Base-by-base conservation (phyloP, 768 basidiomycete species). In the Piloderma croceum region DNA sequence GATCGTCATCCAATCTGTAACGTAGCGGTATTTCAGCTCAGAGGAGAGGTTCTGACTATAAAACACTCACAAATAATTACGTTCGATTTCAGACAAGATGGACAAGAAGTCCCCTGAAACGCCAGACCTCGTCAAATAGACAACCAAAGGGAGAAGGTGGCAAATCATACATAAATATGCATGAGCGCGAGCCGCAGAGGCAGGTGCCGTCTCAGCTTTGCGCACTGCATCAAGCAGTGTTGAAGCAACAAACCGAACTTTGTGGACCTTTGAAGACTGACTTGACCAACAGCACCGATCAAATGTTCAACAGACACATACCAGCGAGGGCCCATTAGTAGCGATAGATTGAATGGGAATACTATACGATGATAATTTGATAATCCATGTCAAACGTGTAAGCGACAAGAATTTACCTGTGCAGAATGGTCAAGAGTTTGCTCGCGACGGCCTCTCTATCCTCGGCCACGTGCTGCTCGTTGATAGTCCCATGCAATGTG, bases 321-420 rank as follows among this genome's bases (percentile, higher is more conserved):
- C 85, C 68, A 89, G 64, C 41, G 84, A 87, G 5, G 86, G 86
- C 4, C 87, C 87, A 54, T 87, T 91, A 36, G 83, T 86, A 24
- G 90, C 90, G 51, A 93, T 91, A 23, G 88, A 89, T 60, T 91
- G 89, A 40, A 93, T 91, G 13, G 91, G 91, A 50, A 93, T 92
- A 53, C 85, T 90, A 48, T 33, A 45, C 31, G 39, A 24, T 24
- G 29, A 29, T n/a, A n/a, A 13, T n/a, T 25, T 46, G 22, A 53
- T 43, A 24, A 31, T 39, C 34, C 23, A 23, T 36, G 29, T 31
- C 12, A 37, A 20, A 40, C 18, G 27, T 7, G 36, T 27, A 20
- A 24, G 35, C 23, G 17, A 38, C 22, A 9, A 19, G 46, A 22
- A 44, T 61, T 49, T 44, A 81, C 84, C 80, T 84, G 52, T 90